A percentile compares a stretch with the other conserved stretches of the same genome.
Conservation (phyloP, 116 monocot genomes). For the Cymodocea nodosa region DNA sequence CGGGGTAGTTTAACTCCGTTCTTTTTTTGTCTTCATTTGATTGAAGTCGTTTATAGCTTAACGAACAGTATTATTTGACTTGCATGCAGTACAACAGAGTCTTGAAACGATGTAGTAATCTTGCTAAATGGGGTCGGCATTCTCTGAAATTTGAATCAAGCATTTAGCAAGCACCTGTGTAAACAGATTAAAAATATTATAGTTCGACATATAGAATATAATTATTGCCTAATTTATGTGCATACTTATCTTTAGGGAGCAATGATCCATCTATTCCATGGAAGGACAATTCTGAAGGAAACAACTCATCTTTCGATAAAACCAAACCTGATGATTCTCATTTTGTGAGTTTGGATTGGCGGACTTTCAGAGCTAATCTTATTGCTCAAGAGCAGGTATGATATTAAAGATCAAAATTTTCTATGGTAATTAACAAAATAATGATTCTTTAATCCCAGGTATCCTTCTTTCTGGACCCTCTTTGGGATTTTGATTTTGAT, state of each 20-base stretch:
- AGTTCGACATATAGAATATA: not conserved
- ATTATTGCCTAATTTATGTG: not conserved
- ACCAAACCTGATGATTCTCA: slow-evolving; percentile 31
- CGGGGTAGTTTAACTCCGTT: no score
- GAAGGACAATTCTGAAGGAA: slow-evolving; percentile 26
- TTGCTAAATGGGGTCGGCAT: no score
- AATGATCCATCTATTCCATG: slow-evolving; percentile 44
- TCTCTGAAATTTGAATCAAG: not conserved
- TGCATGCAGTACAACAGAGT: no score
- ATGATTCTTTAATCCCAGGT: no score
- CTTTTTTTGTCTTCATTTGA: no score
- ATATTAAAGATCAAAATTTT: not conserved
- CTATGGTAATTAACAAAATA: not conserved
- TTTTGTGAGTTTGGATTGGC: slow-evolving; percentile 44
- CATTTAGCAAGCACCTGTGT: not conserved
- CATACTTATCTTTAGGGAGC: slow-evolving; percentile 31
- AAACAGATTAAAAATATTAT: not conserved
- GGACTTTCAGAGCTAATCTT: slow-evolving; percentile 85
- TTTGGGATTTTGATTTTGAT: no score
- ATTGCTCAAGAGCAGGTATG: slow-evolving; percentile 46
- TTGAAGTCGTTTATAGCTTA: no score
- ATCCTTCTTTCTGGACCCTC: no score
- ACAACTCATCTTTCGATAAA: slow-evolving; percentile 18
- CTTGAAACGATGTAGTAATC: no score
- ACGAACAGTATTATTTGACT: no score